These are phyloP conservation scores for Trichaptum fuscoviolaceum DNA, from an alignment of 768 basidiomycete species.

Conservation along the genomic window DNA sequence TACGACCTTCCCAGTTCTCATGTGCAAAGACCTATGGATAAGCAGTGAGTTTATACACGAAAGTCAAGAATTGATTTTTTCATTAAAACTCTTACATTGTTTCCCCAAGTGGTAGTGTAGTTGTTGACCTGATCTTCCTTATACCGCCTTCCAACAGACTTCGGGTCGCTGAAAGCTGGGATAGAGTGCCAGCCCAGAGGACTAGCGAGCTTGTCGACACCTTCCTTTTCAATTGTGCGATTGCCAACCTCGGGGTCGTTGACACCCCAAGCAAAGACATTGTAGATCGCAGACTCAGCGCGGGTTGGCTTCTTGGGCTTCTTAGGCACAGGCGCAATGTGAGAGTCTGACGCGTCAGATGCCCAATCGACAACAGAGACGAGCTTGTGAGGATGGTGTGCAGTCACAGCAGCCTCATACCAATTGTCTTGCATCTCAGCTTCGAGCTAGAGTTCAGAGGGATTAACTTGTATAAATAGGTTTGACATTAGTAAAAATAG, in stretches of 20 bases:
- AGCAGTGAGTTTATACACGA: neutral
- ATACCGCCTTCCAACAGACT: slow-evolving; percentile 21
- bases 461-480: slow-evolving; percentile 2
- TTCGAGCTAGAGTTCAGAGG: slow-evolving; percentile 52
- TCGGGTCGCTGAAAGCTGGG: slow-evolving; percentile 66
- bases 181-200: slow-evolving; percentile 92
- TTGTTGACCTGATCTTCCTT: slow-evolving; percentile 34
- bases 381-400: slow-evolving; percentile 66
- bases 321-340: slow-evolving; percentile 24
- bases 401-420: slow-evolving; percentile 89
- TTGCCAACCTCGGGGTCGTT: slow-evolving; percentile 80
- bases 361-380: slow-evolving; percentile 95
- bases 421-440: slow-evolving; percentile 94
- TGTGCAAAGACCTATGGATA: slow-evolving; percentile 71
- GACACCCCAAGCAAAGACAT: slow-evolving; percentile 73
- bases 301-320: slow-evolving; percentile 25
- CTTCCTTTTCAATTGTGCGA: slow-evolving; percentile 54
- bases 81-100: slow-evolving; percentile 49
- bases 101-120: slow-evolving; percentile 81
- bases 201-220: slow-evolving; percentile 71
- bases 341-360: slow-evolving; percentile 42
- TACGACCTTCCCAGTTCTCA: slow-evolving; percentile 84
- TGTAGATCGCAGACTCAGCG: slow-evolving; percentile 41
- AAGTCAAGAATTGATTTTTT: neutral
- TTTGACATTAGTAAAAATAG: neutral